phyloP scores from a whole-genome alignment of 176 grass and related monocot genomes.

The Calamus simplicifolius region DNA sequence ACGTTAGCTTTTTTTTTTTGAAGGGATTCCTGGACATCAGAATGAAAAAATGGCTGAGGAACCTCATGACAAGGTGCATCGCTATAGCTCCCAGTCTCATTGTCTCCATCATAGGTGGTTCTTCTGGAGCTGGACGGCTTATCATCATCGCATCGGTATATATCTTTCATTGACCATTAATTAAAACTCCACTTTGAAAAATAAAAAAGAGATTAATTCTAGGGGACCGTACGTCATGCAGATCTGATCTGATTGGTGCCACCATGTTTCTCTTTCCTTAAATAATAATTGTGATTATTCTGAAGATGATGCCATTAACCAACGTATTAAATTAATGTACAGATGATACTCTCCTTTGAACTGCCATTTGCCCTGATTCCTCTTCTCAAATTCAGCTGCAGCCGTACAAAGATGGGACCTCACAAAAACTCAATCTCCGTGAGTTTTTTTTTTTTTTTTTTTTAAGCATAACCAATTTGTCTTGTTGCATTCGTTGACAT shows the following conservation, averaged over 20 bases:
- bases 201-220: no score
- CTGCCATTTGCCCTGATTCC: conserved; percentile 86
- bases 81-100: conserved; percentile 76
- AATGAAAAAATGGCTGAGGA: conserved; percentile 76
- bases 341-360: conserved; percentile 93
- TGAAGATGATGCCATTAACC: no score
- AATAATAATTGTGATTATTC: no score
- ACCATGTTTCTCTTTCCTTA: no score
- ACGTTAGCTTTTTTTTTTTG: not conserved
- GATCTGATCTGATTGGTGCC: no score
- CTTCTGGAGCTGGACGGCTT: conserved; percentile 62
- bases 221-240: no score
- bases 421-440: conserved; percentile 84
- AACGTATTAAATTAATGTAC: conserved; percentile 5
- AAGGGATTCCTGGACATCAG: conserved; percentile 90
- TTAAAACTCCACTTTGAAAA: no score
- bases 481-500: no score
- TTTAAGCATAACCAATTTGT: no score
- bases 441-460: conserved; percentile 31
- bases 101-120: conserved; percentile 71
- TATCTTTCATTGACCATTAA: not conserved
- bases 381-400: conserved; percentile 94
- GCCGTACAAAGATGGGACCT: conserved; percentile 68
- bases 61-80: conserved; percentile 74
- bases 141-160: conserved; percentile 95